Percentiles rank a stretch among this genome's conserved stretches.
Evolutionary conservation across 1,139 yeast genomes (phyloP).

Genomic region (Candida tropicalis): DNA sequence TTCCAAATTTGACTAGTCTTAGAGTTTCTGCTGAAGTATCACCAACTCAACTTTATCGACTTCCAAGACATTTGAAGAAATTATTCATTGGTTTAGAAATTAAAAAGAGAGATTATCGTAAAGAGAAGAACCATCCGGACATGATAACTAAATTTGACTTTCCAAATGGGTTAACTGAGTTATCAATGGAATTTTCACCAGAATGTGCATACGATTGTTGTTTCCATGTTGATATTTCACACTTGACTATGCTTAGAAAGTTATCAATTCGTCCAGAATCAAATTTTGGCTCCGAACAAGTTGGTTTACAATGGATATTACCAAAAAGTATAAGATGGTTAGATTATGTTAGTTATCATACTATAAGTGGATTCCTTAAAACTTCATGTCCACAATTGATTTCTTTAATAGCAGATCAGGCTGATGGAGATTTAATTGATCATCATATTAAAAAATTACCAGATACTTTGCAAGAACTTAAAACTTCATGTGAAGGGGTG

Average conservation of each 20-base stretch:
- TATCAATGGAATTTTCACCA: too few relatives aligned
- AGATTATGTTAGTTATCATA: background rate
- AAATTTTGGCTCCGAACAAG: background rate
- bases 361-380: background rate
- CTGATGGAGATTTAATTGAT: background rate
- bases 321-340: background rate
- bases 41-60: too few relatives aligned
- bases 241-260: background rate
- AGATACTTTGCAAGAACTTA: background rate
- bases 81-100: too few relatives aligned
- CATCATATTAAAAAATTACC: background rate
- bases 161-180: too few relatives aligned
- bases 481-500: background rate
- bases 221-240: too few relatives aligned
- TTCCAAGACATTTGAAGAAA: too few relatives aligned
- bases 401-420: background rate
- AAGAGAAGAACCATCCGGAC: too few relatives aligned
- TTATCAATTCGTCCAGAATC: background rate
- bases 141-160: too few relatives aligned
- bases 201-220: too few relatives aligned
- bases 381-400: background rate
- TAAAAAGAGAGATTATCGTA: too few relatives aligned
- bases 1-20: too few relatives aligned
- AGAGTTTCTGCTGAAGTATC: too few relatives aligned
- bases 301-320: background rate